Conservation (phyloP, 257 asterid species). For the Cinchona pubescens region DNA sequence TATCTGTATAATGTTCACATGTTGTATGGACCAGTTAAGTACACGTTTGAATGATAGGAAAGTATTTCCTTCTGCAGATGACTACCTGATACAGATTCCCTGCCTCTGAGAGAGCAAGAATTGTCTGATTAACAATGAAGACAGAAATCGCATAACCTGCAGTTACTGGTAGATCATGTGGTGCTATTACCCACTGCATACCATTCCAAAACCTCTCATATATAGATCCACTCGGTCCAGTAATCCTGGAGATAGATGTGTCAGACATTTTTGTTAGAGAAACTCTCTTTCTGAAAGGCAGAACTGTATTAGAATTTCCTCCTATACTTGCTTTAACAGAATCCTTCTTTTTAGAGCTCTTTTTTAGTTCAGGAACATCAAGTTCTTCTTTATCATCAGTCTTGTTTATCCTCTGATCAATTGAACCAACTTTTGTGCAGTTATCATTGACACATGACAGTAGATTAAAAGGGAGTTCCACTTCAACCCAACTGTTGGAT, state of each 20-base stretch:
- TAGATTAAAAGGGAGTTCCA: constrained; percentile 56
- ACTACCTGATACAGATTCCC: constrained; percentile 66
- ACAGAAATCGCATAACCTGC: constrained; percentile 68
- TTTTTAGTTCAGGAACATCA: background rate
- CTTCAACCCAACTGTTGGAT: constrained; percentile 67
- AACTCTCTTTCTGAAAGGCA: constrained; percentile 53
- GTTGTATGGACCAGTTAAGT: background rate
- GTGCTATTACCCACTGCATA: constrained; percentile 85
- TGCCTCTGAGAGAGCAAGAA: constrained; percentile 69
- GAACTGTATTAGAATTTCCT: background rate
- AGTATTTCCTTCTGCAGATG: background rate
- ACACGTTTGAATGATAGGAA: too few relatives aligned
- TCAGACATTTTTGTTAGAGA: constrained; percentile 76
- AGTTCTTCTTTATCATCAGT: constrained; percentile 12
- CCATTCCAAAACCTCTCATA: constrained; percentile 94
- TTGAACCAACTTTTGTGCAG: constrained; percentile 50
- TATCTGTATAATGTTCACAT: background rate
- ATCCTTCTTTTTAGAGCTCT: constrained; percentile 9
- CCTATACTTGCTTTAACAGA: background rate
- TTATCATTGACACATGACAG: constrained; percentile 51
- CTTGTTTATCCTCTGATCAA: constrained; percentile 21
- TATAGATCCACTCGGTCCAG: constrained; percentile 78
- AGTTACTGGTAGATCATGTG: constrained; percentile 57
- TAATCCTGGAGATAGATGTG: constrained; percentile 73
- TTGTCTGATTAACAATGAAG: constrained; percentile 59